Evolutionary conservation across 768 basidiomycete species (phyloP).

Genomic region (Strobilomyces dryophilus): DNA sequence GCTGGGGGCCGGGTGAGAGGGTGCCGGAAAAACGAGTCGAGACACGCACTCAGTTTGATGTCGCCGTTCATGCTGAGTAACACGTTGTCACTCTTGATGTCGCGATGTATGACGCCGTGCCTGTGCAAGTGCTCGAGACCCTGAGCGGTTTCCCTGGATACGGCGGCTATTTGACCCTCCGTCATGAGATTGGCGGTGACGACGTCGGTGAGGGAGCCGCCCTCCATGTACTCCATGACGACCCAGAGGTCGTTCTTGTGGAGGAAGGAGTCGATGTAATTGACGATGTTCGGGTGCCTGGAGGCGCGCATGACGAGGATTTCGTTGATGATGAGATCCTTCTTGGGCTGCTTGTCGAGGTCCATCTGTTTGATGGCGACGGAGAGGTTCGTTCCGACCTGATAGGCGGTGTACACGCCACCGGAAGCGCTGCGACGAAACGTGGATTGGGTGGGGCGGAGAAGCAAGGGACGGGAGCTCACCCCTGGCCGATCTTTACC

Average conservation of each 20-base stretch:
- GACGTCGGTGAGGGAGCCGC: constrained; percentile 90
- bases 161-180: constrained; percentile 97
- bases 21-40: background rate
- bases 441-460: background rate
- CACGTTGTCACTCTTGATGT: constrained; percentile 99
- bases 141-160: constrained; percentile 87
- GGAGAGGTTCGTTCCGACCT: constrained; percentile 88
- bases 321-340: constrained; percentile 99
- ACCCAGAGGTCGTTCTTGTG: constrained; percentile 99
- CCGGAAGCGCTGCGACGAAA: constrained; percentile 73
- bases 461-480: constrained; percentile 25
- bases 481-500: constrained; percentile 99
- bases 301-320: constrained; percentile 98
- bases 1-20: constrained; percentile 42
- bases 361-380: constrained; percentile 99
- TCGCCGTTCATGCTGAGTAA: constrained; percentile 89
- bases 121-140: constrained; percentile 93
- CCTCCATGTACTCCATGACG: constrained; percentile 99
- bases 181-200: constrained; percentile 90
- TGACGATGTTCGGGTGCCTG: constrained; percentile 98
- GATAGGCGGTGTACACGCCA: constrained; percentile 97
- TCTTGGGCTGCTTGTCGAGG: constrained; percentile 98
- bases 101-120: constrained; percentile 97
- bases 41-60: constrained; percentile 90
- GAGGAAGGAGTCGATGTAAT: constrained; percentile 98